Base-by-base conservation (phyloP, 768 basidiomycete genomes). In the Suillus spraguei region DNA sequence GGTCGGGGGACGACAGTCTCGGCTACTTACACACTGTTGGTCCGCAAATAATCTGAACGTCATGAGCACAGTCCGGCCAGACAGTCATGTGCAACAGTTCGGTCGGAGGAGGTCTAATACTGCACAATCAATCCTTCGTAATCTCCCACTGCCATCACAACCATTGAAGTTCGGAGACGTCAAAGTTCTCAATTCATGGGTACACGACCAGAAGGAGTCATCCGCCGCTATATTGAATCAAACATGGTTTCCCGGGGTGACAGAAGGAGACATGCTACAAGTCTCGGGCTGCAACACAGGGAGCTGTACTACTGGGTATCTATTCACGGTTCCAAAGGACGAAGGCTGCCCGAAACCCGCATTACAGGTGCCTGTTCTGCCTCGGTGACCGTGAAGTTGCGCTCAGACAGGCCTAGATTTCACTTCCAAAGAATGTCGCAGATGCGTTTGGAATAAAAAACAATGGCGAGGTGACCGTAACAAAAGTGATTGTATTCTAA, bases 91-190 rank as follows among this genome's bases (percentile, higher is more conserved):
- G 13, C 80, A 68, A 46, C 74, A 82, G 62, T 84, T 79, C 67
- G 79, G 83, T 63, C 83, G 90, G 47, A 84, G 87, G 65, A 83
- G 91, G 58, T 91, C 91, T 41, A 91, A 91, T 71, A 92, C 91
- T 1, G 82, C 85, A 0, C 89, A 90, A 61, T 92, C 91, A 4
- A 78, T 84, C 63, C 80, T 85, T 64, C 82, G 85, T 64, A 77
- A 81, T 39, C 36, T 24, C 14, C 54, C 54, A 5, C 73, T 79
- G 7, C 79, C 81, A 5, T 62, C 78, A 24, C 66, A 74, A 17
- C 84, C 87, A 0, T 77, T 92, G 17, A 82, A 82, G 70, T 68
- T 84, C 24, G 91, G 91, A 16, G 90, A 90, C 65, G 80, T 76
- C 5, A 88, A 85, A 67, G 76, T 82, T 2, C 77, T 92, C 54